Percentiles rank a stretch among this genome's conserved stretches.
Evolutionary conservation across 2,329 filamentous ascomycete species (phyloP).

Genomic region (Lithohypha guttulata): DNA sequence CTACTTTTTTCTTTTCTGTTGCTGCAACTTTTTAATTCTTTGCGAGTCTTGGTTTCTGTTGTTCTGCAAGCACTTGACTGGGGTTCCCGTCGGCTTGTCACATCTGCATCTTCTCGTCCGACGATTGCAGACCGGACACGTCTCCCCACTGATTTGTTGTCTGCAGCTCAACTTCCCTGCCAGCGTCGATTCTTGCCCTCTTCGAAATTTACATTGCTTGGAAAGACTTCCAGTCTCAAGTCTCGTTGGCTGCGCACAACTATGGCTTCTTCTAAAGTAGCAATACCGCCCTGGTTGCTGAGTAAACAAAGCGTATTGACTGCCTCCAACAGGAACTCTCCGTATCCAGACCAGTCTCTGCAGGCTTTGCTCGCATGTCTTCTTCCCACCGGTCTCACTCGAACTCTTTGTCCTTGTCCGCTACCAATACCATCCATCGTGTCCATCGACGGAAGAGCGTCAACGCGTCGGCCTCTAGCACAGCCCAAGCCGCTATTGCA

Average conservation of each 20-base stretch:
- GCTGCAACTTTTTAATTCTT: background rate
- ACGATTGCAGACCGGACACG: no score
- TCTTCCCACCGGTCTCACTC: conserved; percentile 45
- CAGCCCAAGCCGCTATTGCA: conserved; percentile 55
- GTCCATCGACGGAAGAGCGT: conserved; percentile 92
- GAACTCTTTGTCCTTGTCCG: conserved; percentile 66
- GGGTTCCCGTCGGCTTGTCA: no score
- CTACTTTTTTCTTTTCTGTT: conserved; percentile 1
- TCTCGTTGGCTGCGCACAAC: background rate
- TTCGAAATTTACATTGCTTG: no score
- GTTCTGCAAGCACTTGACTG: no score
- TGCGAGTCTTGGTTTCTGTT: no score
- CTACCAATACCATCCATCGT: conserved; percentile 71
- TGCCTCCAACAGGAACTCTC: conserved; percentile 20
- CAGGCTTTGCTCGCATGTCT: conserved; percentile 20
- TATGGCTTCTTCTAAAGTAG: conserved; percentile 56
- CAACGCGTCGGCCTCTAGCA: conserved; percentile 61
- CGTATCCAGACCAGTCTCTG: conserved; percentile 20
- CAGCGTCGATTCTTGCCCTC: no score
- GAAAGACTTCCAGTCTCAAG: no score
- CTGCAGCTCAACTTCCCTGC: no score
- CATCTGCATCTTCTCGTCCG: conserved; percentile 9
- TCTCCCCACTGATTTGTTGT: no score
- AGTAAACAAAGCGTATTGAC: conserved; percentile 19
- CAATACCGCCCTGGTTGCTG: conserved; percentile 22